Conservation (phyloP, 306 rosid genomes). For the Cucumis sativus region DNA sequence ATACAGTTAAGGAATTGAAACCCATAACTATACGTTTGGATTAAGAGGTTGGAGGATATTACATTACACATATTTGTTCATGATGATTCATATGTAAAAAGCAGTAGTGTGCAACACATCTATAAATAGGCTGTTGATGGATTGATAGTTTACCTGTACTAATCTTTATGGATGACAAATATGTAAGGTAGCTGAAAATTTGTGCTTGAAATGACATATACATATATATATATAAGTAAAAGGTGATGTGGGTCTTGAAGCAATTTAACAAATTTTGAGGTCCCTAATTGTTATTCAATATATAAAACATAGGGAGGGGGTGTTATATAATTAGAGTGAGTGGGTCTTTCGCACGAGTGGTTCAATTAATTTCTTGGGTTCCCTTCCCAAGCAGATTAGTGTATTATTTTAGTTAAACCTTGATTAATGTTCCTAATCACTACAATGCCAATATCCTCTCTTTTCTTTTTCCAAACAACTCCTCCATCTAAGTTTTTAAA, state of each 20-base stretch:
- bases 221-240: background rate
- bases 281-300: background rate
- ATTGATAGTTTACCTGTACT: too few species aligned
- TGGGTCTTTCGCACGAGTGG: constrained; percentile 64
- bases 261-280: background rate
- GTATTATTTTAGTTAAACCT: constrained; percentile 12
- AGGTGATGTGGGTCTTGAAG: background rate
- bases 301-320: background rate
- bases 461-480: background rate
- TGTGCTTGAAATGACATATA: background rate
- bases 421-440: constrained; percentile 8
- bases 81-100: too few species aligned
- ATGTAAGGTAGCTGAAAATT: background rate
- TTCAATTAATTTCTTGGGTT: constrained; percentile 13
- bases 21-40: too few species aligned
- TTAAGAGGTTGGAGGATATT: too few species aligned
- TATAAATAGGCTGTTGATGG: too few species aligned
- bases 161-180: background rate
- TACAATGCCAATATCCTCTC: constrained; percentile 2
- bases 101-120: too few species aligned
- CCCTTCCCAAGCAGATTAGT: constrained; percentile 41
- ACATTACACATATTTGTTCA: too few species aligned
- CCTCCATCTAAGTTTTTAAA: too few species aligned
- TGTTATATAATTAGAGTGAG: constrained; percentile 24
- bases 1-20: too few species aligned